Base-by-base conservation (phyloP, 371 early-diverging fungal species). In the Syncephalis plumigaleata region DNA sequence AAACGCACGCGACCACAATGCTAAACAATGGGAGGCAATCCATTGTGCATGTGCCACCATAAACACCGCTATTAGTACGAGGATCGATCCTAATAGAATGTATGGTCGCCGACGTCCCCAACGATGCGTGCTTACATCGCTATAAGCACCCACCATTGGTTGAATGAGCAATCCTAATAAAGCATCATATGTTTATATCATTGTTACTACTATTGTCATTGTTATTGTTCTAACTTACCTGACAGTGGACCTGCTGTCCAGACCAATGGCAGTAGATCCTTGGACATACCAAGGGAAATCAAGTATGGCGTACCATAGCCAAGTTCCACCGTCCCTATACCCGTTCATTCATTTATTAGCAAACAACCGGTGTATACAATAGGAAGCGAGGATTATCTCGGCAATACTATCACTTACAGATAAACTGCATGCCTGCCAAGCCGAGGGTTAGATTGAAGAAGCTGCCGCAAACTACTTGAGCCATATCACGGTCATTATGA, bases 171-270 rank as follows among this genome's bases (percentile, higher is more conserved):
- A 64, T 5, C 85, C 80, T 79, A 38, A 18, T 21, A n/a, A 37
- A n/a, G 37, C 9, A 37, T n/a, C n/a, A 37, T 11, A 9, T 37
- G 9, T 9, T 37, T 9, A 37, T 9, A 9, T 9, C 9, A 11
- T 37, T 37, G 37, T 9, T 37, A 9, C 11, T 37, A 9, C 37
- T 11, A 37, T 11, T 9, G 9, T n/a, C 37, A 37, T n/a, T n/a
- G n/a, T n/a, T 21, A 16, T 40, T 40, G 8, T 7, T 21, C 7
- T 21, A 9, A 37, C 51, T 51, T 72, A 79, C 79, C 92, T 18
- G 90, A 87, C n/a, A 95, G 66, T 9, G 96, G 96, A 0, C 96
- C 96, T 9, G 91, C 91, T 50, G 93, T 72, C 96, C 96, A 95
- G 8, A 93, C 93, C 21, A 93, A 63, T 5, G 91, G 87, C 71